These are phyloP conservation scores for Penicillium olsonii DNA, from an alignment of 2,329 filamentous ascomycete species.

Conservation along the genomic window DNA sequence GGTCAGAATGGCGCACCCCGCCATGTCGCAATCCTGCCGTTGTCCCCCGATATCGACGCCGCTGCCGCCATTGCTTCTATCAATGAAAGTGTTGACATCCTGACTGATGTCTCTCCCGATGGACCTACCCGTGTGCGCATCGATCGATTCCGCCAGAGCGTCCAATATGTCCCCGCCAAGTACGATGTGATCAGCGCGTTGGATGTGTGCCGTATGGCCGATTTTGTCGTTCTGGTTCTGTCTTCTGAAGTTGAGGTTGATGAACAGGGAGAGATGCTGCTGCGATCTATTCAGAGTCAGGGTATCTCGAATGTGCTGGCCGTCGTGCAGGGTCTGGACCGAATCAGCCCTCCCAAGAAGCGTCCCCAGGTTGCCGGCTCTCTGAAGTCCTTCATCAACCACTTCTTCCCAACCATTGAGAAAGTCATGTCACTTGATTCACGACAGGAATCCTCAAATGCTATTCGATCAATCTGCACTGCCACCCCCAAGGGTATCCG, in stretches of 20 bases:
- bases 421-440: conserved; percentile 88
- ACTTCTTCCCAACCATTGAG: conserved; percentile 90
- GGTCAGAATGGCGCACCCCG: conserved; percentile 84
- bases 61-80: conserved; percentile 67
- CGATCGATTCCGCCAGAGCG: conserved; percentile 91
- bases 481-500: conserved; percentile 89
- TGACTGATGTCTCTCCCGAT: conserved; percentile 62
- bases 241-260: conserved; percentile 78
- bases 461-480: conserved; percentile 87
- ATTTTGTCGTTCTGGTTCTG: conserved; percentile 86
- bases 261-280: conserved; percentile 76
- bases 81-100: conserved; percentile 78
- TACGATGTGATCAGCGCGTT: conserved; percentile 75
- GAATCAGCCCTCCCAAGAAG: conserved; percentile 77
- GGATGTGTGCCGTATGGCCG: conserved; percentile 83
- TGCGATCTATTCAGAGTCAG: conserved; percentile 87
- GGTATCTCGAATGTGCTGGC: conserved; percentile 92
- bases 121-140: conserved; percentile 67
- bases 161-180: conserved; percentile 78
- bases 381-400: conserved; percentile 86
- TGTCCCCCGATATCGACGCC: conserved; percentile 73
- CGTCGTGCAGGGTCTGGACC: conserved; percentile 76
- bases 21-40: conserved; percentile 82
- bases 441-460: conserved; percentile 85
- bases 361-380: conserved; percentile 74